phyloP scores from a whole-genome alignment of 805 yeast genomes.

The Wickerhamiella slavikovae region DNA sequence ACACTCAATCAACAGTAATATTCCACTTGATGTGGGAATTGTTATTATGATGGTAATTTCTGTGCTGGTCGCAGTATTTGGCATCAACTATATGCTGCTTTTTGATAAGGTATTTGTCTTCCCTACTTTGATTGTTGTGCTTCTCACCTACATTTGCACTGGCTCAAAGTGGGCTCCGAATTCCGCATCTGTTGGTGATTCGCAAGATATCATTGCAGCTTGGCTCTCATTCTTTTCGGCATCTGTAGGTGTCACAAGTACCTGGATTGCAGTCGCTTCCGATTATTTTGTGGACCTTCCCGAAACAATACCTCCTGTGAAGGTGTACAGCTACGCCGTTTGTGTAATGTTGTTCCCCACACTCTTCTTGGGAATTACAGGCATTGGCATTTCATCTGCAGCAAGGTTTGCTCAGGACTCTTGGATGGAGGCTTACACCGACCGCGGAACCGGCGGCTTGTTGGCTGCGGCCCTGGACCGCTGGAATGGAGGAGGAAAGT shows the following conservation, averaged over 20 bases:
- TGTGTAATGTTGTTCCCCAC: slow-evolving; percentile 53
- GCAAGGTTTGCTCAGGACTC: slow-evolving; percentile 31
- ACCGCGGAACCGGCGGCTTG: slow-evolving; percentile 57
- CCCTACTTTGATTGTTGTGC: slow-evolving; percentile 48
- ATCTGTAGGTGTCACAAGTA: slow-evolving; percentile 57
- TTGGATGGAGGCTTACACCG: slow-evolving; percentile 36
- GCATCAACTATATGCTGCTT: slow-evolving; percentile 47
- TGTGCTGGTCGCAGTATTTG: slow-evolving; percentile 51
- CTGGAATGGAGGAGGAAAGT: slow-evolving; percentile 66
- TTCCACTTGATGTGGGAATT: slow-evolving; percentile 59
- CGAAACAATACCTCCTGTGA: slow-evolving; percentile 36
- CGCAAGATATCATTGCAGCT: slow-evolving; percentile 35
- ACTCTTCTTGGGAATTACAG: slow-evolving; percentile 53
- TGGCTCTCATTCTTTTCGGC: slow-evolving; percentile 54
- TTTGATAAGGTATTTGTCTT: slow-evolving; percentile 49
- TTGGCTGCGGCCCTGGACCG: slow-evolving; percentile 39
- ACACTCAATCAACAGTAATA: slow-evolving; percentile 35
- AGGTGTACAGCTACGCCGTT: slow-evolving; percentile 40
- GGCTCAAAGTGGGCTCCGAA: slow-evolving; percentile 15
- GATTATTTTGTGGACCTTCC: slow-evolving; percentile 75
- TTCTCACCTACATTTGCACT: slow-evolving; percentile 38
- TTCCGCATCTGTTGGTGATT: slow-evolving; percentile 20
- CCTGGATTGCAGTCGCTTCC: slow-evolving; percentile 78
- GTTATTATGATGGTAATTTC: slow-evolving; percentile 45
- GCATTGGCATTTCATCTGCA: slow-evolving; percentile 45